A percentile compares a stretch with the other conserved stretches of the same genome.
phyloP scores from a whole-genome alignment of 1,284 basidiomycete genomes.

The Cutaneotrichosporon sp. region DNA sequence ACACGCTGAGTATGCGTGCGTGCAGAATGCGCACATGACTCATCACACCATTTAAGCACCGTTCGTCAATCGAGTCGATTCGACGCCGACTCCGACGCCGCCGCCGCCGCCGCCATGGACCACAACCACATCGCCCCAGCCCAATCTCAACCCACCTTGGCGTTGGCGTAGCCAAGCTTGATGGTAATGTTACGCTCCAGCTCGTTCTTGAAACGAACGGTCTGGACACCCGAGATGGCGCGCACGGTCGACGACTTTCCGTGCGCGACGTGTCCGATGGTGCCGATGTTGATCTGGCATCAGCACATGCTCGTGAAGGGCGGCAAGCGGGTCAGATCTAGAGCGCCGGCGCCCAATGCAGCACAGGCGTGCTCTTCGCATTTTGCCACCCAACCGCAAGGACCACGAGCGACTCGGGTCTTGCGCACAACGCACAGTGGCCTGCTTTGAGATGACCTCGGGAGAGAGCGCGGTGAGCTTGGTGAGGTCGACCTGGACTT shows the following conservation, averaged over 20 bases:
- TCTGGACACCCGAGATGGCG: slow-evolving; percentile 98
- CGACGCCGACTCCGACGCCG: not conserved
- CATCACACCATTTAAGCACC: not conserved
- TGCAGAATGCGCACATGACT: too few species aligned
- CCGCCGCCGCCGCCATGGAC: not conserved
- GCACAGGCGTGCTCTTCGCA: too few species aligned
- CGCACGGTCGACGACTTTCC: slow-evolving; percentile 99
- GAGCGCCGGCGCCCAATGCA: too few species aligned
- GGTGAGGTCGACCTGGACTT: slow-evolving; percentile 66
- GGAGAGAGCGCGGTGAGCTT: slow-evolving; percentile 86
- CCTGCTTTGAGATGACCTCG: slow-evolving; percentile 97
- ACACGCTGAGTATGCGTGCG: too few species aligned
- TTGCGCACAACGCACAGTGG: slow-evolving; percentile 56
- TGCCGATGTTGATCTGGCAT: slow-evolving; percentile 56
- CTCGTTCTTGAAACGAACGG: slow-evolving; percentile 98
- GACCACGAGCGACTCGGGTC: too few species aligned
- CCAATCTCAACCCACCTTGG: slow-evolving; percentile 63
- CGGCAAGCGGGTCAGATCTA: not conserved
- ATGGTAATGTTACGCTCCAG: slow-evolving; percentile 98
- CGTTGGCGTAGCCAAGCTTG: slow-evolving; percentile 97
- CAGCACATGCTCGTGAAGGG: too few species aligned
- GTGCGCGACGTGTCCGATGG: slow-evolving; percentile 96
- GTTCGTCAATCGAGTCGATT: not conserved
- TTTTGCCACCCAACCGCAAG: slow-evolving; percentile 11
- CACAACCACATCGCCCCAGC: not conserved